Evolutionary conservation across 2,329 filamentous ascomycete species (phyloP).

Genomic region (Ceratocystis cubensis): DNA sequence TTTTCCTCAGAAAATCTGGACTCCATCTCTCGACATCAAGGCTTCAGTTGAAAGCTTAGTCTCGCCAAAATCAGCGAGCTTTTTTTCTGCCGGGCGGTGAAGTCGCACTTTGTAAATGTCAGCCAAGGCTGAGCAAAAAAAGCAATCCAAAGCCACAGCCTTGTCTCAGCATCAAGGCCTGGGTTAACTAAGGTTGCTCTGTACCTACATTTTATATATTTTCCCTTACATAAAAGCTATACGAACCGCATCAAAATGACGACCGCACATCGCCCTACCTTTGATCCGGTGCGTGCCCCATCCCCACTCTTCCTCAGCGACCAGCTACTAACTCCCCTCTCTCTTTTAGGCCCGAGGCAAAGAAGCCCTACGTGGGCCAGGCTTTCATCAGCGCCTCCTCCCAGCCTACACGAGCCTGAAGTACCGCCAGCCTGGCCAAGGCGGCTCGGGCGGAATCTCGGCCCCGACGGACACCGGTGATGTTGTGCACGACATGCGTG

Average conservation of each 20-base stretch:
- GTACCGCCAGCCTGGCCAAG: slow-evolving; percentile 74
- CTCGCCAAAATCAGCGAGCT: background rate
- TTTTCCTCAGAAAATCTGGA: too few relatives aligned
- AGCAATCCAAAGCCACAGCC: background rate
- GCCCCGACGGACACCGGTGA: slow-evolving; percentile 37
- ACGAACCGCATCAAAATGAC: slow-evolving; percentile 38
- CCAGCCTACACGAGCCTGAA: slow-evolving; percentile 92
- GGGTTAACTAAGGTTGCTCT: background rate
- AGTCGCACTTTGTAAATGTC: slow-evolving; percentile 27
- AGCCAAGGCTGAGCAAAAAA: slow-evolving; percentile 10
- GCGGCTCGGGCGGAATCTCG: slow-evolving; percentile 49
- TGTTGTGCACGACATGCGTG: slow-evolving; percentile 62
- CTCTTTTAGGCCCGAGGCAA: slow-evolving; percentile 65
- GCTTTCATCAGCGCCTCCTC: slow-evolving; percentile 90
- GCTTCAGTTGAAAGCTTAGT: too few relatives aligned
- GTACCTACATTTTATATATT: background rate
- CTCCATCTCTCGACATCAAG: too few relatives aligned
- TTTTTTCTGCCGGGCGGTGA: slow-evolving; percentile 41
- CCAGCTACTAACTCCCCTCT: background rate
- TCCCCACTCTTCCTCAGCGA: slow-evolving; percentile 20
- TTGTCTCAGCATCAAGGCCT: slow-evolving; percentile 7
- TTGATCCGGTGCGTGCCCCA: slow-evolving; percentile 61
- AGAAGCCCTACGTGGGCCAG: slow-evolving; percentile 82
- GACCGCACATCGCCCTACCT: slow-evolving; percentile 72
- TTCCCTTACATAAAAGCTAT: background rate